These are phyloP conservation scores for Paulownia fortunei DNA, from an alignment of 257 asterid species.

Conservation along the genomic window DNA sequence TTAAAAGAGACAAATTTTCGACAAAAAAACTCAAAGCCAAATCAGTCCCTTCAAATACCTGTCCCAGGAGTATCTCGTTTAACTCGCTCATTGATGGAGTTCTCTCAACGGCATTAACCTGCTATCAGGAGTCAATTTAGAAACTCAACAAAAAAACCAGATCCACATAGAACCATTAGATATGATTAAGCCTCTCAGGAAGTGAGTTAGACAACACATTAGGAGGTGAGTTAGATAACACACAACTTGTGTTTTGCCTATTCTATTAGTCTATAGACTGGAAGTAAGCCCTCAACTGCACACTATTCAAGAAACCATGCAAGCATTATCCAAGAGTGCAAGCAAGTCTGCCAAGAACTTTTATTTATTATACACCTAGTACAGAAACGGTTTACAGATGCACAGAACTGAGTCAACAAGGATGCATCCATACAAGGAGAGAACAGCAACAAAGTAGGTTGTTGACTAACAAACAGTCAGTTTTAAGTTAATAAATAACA, in stretches of 20 bases:
- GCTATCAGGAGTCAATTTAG: constrained; percentile 28
- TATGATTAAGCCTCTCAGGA: background rate
- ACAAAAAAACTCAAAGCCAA: background rate
- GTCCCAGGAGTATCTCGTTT: constrained; percentile 75
- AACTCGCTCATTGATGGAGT: constrained; percentile 84
- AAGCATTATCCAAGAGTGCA: background rate
- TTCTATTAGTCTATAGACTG: background rate
- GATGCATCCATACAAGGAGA: background rate
- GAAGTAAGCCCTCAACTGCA: background rate
- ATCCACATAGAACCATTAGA: background rate
- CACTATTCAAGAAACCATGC: background rate
- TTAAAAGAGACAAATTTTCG: background rate
- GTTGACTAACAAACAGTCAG: background rate
- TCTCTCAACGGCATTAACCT: constrained; percentile 78
- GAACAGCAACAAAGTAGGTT: background rate
- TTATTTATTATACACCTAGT: background rate
- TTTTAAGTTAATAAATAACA: background rate
- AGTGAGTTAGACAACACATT: background rate
- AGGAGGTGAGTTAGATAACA: background rate
- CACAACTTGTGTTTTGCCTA: background rate
- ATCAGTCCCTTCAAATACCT: constrained; percentile 43
- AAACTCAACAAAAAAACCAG: constrained; percentile 8
- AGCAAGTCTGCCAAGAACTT: background rate
- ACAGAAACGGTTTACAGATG: background rate
- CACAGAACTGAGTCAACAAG: background rate